Evolutionary conservation across 1,284 basidiomycete genomes (phyloP).

Genomic region (Cryptococcus sp.): DNA sequence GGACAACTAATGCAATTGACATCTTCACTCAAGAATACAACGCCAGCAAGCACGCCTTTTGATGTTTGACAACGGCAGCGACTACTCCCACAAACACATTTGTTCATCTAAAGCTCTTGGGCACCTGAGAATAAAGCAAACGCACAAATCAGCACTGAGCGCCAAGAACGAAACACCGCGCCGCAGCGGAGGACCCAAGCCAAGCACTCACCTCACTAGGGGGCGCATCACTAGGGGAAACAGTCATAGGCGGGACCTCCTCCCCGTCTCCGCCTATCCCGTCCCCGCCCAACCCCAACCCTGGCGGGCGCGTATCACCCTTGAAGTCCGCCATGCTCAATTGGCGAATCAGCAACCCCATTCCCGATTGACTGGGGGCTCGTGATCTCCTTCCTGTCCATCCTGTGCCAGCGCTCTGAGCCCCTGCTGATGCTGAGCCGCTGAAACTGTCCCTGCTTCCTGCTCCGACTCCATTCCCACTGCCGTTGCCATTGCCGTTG

Average conservation of each 20-base stretch:
- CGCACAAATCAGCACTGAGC: no score
- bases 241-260: conserved; percentile 25
- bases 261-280: conserved; percentile 2
- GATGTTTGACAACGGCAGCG: no score
- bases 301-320: conserved; percentile 1
- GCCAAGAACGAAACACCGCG: background rate
- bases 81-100: no score
- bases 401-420: background rate
- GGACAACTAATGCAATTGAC: no score
- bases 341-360: conserved; percentile 12
- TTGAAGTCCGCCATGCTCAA: conserved; percentile 17
- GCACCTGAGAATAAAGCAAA: no score
- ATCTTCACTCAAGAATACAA: no score
- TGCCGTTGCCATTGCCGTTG: background rate
- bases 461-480: background rate
- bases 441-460: background rate
- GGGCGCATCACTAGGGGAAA: conserved; percentile 26
- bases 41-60: no score
- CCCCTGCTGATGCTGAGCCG: no score
- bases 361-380: conserved; percentile 14
- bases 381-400: conserved; percentile 13
- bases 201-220: conserved; percentile 14
- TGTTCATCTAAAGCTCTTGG: no score
- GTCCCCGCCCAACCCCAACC: background rate
- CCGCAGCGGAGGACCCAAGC: background rate